phyloP scores from a whole-genome alignment of 2,329 filamentous ascomycete genomes.

The Cyphellophora attinorum region DNA sequence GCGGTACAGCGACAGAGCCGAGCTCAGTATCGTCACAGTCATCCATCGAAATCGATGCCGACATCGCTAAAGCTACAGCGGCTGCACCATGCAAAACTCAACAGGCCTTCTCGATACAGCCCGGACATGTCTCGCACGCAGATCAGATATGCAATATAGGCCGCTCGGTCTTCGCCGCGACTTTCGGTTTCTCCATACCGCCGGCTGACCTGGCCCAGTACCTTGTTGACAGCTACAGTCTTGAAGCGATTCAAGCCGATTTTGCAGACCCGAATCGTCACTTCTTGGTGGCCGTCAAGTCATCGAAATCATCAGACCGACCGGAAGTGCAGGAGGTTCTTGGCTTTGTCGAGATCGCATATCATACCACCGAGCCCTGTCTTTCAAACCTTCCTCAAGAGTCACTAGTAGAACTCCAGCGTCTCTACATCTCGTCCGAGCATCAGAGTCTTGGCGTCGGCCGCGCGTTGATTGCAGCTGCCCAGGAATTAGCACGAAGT shows the following conservation, averaged over 20 bases:
- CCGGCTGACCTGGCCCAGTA: conserved; percentile 11
- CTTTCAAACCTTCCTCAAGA: conserved; percentile 7
- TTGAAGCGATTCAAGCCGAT: conserved; percentile 10
- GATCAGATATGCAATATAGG: conserved; percentile 11
- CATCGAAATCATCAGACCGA: background rate
- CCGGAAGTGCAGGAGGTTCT: background rate
- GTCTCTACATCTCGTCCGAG: conserved; percentile 11
- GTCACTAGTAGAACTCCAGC: conserved; percentile 11
- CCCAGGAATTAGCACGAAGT: conserved; percentile 6
- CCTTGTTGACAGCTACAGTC: conserved; percentile 10
- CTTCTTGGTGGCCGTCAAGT: conserved; percentile 8
- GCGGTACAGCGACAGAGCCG: too few relatives aligned
- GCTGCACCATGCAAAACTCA: too few relatives aligned
- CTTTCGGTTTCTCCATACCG: conserved; percentile 15
- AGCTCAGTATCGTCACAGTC: too few relatives aligned
- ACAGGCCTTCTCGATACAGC: too few relatives aligned
- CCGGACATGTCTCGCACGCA: too few relatives aligned
- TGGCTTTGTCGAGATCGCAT: conserved; percentile 13
- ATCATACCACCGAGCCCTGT: conserved; percentile 13
- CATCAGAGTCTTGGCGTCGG: conserved; percentile 11
- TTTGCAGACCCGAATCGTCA: conserved; percentile 7
- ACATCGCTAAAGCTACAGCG: too few relatives aligned
- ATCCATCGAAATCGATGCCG: too few relatives aligned
- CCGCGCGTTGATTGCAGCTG: conserved; percentile 4
- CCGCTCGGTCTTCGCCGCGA: conserved; percentile 11